phyloP scores from a whole-genome alignment of 2,329 filamentous ascomycete genomes.

The Thermothelomyces thermophilus region DNA sequence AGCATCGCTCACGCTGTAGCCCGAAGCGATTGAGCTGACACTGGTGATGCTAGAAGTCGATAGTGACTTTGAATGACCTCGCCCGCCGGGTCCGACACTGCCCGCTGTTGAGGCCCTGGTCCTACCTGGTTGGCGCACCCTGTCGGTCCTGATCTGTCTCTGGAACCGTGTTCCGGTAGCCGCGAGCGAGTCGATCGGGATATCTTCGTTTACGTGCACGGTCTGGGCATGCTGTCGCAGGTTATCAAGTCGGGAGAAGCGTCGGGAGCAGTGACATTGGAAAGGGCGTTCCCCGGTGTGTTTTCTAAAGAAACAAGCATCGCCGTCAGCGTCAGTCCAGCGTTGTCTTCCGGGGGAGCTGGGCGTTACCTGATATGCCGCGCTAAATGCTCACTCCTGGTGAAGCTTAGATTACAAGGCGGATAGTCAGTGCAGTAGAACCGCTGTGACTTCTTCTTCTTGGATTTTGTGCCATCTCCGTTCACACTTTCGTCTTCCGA shows the following conservation, averaged over 20 bases:
- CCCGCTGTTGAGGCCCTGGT: conserved; percentile 72
- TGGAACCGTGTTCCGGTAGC: conserved; percentile 90
- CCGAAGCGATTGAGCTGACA: conserved; percentile 57
- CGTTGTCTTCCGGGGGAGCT: background rate
- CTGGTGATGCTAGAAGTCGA: conserved; percentile 84
- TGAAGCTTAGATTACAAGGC: conserved; percentile 90
- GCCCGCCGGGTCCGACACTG: conserved; percentile 61
- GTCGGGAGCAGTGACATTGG: conserved; percentile 86
- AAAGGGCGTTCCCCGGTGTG: conserved; percentile 97
- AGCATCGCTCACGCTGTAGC: conserved; percentile 59
- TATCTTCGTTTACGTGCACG: conserved; percentile 95
- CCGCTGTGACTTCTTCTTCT: conserved; percentile 94
- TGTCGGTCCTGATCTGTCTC: conserved; percentile 81
- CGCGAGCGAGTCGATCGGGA: conserved; percentile 86
- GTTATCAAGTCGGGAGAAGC: conserved; percentile 92
- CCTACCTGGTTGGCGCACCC: conserved; percentile 67
- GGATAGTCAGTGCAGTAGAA: conserved; percentile 97
- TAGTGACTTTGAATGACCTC: conserved; percentile 78
- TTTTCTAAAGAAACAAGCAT: conserved; percentile 54
- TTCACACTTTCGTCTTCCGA: conserved; percentile 62
- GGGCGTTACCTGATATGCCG: conserved; percentile 75
- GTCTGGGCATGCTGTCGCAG: conserved; percentile 94
- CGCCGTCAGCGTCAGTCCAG: background rate
- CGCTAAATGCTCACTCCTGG: conserved; percentile 88
- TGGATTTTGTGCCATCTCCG: conserved; percentile 62